phyloP scores from a whole-genome alignment of 2,329 filamentous ascomycete species.

The Fusarium annulatum region DNA sequence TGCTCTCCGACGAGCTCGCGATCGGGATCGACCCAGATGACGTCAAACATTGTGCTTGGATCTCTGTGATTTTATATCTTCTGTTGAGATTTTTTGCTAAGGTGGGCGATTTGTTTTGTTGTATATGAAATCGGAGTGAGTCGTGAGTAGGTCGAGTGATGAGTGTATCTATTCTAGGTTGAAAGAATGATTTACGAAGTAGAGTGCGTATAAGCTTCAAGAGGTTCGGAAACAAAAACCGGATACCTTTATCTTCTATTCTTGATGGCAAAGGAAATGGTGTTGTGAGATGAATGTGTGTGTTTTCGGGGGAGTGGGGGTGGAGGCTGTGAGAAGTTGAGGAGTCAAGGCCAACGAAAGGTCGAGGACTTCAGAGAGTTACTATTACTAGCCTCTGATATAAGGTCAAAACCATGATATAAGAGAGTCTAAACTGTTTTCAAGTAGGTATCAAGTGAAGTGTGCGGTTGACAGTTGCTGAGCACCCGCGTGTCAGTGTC shows the following conservation, averaged over 20 bases:
- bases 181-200: neutral
- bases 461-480: constrained; percentile 2
- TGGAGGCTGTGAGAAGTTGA: neutral
- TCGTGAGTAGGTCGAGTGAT: neutral
- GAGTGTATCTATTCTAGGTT: neutral
- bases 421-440: neutral
- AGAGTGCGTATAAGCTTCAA: neutral
- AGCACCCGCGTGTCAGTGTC: constrained; percentile 13
- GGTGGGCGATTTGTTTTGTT: neutral
- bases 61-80: neutral
- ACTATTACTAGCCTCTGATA: neutral
- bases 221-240: neutral
- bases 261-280: neutral
- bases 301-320: neutral
- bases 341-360: neutral
- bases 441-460: neutral
- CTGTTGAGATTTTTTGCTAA: neutral
- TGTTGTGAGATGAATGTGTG: neutral
- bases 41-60: constrained; percentile 64
- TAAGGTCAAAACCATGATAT: neutral
- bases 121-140: neutral
- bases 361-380: neutral
- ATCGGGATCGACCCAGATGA: constrained; percentile 67
- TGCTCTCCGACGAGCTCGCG: constrained; percentile 65
- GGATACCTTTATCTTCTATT: neutral